Evolutionary conservation across 257 asterid genomes (phyloP).

Genomic region (Rhazya stricta): DNA sequence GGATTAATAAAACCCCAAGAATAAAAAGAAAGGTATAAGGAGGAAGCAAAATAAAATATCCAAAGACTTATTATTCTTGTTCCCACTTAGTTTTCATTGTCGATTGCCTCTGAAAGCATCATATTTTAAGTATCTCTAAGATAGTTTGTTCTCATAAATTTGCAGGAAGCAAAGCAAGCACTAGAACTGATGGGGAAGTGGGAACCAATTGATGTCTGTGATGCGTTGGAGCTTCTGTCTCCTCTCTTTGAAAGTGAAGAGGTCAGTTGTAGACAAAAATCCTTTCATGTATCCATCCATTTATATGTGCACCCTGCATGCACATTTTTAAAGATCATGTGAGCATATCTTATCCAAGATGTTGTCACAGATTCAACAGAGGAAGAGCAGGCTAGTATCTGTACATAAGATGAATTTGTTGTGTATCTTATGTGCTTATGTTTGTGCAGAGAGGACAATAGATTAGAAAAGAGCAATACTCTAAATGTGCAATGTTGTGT

Average conservation of each 20-base stretch:
- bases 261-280: constrained; percentile 39
- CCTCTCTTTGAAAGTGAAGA: constrained; percentile 98
- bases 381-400: background rate
- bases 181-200: constrained; percentile 93
- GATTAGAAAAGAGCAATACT: background rate
- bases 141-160: constrained; percentile 13
- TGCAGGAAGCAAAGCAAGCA: constrained; percentile 97
- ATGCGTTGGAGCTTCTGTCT: constrained; percentile 95
- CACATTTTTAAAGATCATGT: background rate
- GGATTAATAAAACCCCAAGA: background rate
- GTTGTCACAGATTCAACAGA: background rate
- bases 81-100: background rate
- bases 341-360: background rate
- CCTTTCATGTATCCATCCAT: constrained; percentile 14
- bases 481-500: background rate
- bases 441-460: background rate
- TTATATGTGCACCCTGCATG: background rate
- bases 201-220: constrained; percentile 93
- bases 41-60: background rate
- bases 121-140: background rate
- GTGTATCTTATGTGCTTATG: background rate
- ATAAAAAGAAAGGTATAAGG: background rate
- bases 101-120: background rate
- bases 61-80: background rate
- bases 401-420: background rate